A percentile compares a stretch with the other conserved stretches of the same genome.
phyloP scores from a whole-genome alignment of 768 basidiomycete species.

The Mycena olivaceomarginata region DNA sequence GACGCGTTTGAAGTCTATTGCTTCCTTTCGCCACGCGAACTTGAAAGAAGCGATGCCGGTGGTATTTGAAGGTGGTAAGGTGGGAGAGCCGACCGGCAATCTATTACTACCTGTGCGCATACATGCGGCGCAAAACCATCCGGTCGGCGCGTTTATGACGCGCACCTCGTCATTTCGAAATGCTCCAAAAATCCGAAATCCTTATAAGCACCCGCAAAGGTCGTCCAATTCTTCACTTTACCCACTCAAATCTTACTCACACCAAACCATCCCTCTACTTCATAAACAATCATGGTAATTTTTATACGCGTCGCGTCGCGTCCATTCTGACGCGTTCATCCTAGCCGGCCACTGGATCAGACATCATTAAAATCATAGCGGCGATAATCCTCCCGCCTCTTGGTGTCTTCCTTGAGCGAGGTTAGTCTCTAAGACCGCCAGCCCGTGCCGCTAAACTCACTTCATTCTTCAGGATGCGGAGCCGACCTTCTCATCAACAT shows the following conservation, averaged over 20 bases:
- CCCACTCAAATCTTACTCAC: not conserved
- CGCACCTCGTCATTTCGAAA: no score
- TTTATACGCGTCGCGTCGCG: not conserved
- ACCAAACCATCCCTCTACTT: not conserved
- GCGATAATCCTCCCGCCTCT: slow-evolving; percentile 88
- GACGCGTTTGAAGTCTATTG: no score
- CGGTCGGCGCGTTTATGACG: no score
- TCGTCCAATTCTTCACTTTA: not conserved
- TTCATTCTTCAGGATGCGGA: slow-evolving; percentile 66
- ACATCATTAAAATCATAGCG: slow-evolving; percentile 82
- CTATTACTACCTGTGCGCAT: no score
- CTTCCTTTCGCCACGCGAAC: no score
- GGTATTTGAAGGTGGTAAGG: no score
- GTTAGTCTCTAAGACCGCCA: not conserved
- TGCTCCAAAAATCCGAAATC: not conserved
- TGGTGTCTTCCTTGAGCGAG: slow-evolving; percentile 92
- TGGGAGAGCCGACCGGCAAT: no score
- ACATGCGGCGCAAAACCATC: no score
- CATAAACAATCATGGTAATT: not conserved
- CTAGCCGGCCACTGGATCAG: slow-evolving; percentile 85
- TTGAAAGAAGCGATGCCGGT: no score
- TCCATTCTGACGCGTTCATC: slow-evolving; percentile 30
- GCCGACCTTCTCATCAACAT: slow-evolving; percentile 89
- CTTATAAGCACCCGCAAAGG: not conserved
- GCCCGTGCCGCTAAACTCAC: not conserved